Conservation (phyloP, 176 grass and related monocot species). For the Rhynchospora tenuis region DNA sequence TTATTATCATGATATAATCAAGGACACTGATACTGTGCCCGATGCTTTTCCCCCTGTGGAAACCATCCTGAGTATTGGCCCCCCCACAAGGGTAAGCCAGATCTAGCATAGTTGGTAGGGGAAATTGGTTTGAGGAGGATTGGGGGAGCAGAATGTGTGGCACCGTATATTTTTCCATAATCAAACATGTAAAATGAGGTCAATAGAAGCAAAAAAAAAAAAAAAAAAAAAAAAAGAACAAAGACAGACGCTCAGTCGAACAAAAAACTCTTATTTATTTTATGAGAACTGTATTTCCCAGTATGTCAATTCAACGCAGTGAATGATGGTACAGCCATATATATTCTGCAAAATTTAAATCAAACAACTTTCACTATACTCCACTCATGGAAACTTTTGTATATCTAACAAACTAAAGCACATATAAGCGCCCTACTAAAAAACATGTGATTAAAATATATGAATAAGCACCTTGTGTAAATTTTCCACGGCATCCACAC, state of each 20-base stretch:
- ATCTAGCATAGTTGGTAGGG: too few relatives aligned
- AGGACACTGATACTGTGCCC: not conserved
- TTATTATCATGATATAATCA: not conserved
- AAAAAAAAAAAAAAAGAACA: too few relatives aligned
- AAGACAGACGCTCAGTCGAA: not conserved
- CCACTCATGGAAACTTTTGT: not conserved
- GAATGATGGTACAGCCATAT: not conserved
- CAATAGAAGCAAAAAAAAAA: too few relatives aligned
- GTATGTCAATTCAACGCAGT: not conserved
- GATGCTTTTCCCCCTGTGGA: too few relatives aligned
- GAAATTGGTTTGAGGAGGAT: too few relatives aligned
- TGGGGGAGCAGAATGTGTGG: too few relatives aligned
- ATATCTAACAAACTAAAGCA: too few relatives aligned
- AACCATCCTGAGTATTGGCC: too few relatives aligned
- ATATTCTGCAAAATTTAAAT: not conserved
- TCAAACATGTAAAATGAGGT: too few relatives aligned
- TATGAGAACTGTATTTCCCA: not conserved
- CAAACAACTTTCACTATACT: not conserved
- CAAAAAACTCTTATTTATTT: not conserved
- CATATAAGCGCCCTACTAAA: too few relatives aligned
- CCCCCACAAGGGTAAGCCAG: too few relatives aligned
- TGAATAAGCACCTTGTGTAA: slow-evolving; percentile 50
- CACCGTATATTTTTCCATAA: too few relatives aligned
- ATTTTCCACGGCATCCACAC: slow-evolving; percentile 38
- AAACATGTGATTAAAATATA: not conserved